Evolutionary conservation across 1,284 basidiomycete genomes (phyloP), one percentile per base, ranked within the genome.

Genomic region (Cutaneotrichosporon sp.): DNA sequence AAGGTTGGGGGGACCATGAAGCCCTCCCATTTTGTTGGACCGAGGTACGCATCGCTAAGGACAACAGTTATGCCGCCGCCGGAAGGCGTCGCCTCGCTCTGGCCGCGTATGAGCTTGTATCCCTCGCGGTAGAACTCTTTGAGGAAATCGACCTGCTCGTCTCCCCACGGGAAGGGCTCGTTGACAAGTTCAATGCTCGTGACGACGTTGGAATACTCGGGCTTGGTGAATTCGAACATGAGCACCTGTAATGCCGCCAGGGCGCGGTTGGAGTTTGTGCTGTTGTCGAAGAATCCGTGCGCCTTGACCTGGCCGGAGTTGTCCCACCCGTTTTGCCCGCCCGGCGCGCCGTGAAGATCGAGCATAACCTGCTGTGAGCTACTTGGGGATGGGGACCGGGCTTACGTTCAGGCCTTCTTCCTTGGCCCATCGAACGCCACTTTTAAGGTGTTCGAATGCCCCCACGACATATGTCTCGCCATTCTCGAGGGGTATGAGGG

Each of bases 31-130:
- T 80, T 84, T 48, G 79, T 81, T 34, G 91, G 75, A 22, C 83
- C 79, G 69, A 88, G 83, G 79, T 93, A 88, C 4, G 87, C 90
- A 63, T 93, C 90, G 63, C 89, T 85, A 8, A 72, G 37, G 10
- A 55, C 21, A n/a, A 58, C 47, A n/a, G 36, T 38, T 17, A 55
- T 44, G 17, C 36, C 47, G 17, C 15, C 34, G 2, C 26, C 35
- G 2, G 8, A 21, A 10, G 21, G 33, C 1, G 41, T 35, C 8
- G 49, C 42, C 5, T 34, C 17, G 49, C 18, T 36, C 33, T 42
- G 33, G 18, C 48, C 33, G 15, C 56, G 56, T 8, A 58, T 49
- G 17, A 20, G 18, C 12, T 30, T 17, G 47, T 52, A 54, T 9
- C 41, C 52, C 7, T 45, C 33, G 8, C 33, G 10, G 46, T 45